These are phyloP conservation scores for Barnettozyma pratensis DNA, from an alignment of 805 yeast genomes.

Conservation along the genomic window DNA sequence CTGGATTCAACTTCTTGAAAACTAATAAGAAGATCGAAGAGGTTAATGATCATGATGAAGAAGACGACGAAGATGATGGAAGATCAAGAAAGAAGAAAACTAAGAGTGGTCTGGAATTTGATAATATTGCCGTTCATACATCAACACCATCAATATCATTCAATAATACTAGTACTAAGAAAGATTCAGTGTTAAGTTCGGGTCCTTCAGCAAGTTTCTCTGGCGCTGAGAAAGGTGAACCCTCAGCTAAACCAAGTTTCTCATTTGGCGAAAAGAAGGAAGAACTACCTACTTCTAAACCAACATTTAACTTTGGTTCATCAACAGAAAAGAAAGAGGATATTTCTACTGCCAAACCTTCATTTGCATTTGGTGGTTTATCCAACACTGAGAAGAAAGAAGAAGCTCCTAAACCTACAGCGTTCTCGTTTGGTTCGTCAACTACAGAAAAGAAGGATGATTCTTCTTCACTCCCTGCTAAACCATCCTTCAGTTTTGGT, in stretches of 20 bases:
- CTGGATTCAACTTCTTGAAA: constrained; percentile 25
- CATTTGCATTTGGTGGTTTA: not conserved
- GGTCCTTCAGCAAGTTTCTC: not conserved
- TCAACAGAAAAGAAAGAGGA: constrained; percentile 3
- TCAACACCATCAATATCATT: constrained; percentile 1
- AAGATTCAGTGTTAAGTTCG: not conserved
- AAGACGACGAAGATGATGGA: not conserved
- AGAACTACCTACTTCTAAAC: not conserved
- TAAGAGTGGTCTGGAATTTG: not conserved
- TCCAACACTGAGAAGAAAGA: constrained; percentile 1
- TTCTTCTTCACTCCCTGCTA: not conserved
- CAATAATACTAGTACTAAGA: not conserved
- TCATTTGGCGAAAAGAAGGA: constrained; percentile 8
- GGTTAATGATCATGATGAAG: not conserved
- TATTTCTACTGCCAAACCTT: constrained; percentile 6
- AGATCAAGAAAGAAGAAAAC: constrained; percentile 1
- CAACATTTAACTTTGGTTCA: constrained; percentile 12
- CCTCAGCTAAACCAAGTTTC: constrained; percentile 5
- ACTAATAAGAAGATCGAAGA: not conserved
- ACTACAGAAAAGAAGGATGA: not conserved
- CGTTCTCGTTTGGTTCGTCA: constrained; percentile 6
- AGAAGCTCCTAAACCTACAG: constrained; percentile 8
- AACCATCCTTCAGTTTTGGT: not conserved
- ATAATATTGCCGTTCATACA: not conserved
- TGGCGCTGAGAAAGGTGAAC: not conserved